A percentile compares a stretch with the other conserved stretches of the same genome.
These are phyloP conservation scores for Mortierella polycephala DNA, from an alignment of 371 early-diverging fungal species.

Conservation along the genomic window DNA sequence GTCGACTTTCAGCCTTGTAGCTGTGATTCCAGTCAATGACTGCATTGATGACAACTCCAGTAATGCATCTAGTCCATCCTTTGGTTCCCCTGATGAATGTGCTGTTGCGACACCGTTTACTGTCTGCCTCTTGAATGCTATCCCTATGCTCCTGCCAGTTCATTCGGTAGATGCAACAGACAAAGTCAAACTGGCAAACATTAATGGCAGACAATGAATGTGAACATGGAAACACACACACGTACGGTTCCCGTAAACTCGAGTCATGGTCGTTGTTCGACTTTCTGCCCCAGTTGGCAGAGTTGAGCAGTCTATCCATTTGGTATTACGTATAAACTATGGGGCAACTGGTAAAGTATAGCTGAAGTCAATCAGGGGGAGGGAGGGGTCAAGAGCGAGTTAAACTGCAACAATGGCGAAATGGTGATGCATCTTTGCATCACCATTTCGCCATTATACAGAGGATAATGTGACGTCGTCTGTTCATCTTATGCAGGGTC, in stretches of 20 bases:
- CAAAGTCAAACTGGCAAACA: neutral
- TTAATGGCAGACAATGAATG: neutral
- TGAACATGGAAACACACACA: neutral
- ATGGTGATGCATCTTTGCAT: neutral
- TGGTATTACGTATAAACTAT: neutral
- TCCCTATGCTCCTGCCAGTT: no score
- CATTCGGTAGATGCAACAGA: neutral
- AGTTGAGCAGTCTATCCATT: slow-evolving; percentile 28
- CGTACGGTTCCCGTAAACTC: slow-evolving; percentile 25
- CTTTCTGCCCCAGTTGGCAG: slow-evolving; percentile 43
- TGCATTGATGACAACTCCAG: no score
- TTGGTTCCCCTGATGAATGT: no score
- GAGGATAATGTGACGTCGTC: neutral
- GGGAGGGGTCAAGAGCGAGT: neutral
- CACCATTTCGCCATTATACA: neutral
- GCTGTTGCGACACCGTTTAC: neutral
- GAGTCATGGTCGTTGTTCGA: slow-evolving; percentile 30
- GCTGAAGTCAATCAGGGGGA: neutral
- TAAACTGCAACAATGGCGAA: neutral
- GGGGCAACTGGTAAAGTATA: neutral
- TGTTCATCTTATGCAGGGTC: no score
- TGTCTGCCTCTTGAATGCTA: neutral
- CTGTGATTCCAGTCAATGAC: no score
- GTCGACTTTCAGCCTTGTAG: no score
- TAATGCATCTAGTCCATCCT: no score